Conservation (phyloP, 129 eudicot species). For the Kitagawia praeruptora region DNA sequence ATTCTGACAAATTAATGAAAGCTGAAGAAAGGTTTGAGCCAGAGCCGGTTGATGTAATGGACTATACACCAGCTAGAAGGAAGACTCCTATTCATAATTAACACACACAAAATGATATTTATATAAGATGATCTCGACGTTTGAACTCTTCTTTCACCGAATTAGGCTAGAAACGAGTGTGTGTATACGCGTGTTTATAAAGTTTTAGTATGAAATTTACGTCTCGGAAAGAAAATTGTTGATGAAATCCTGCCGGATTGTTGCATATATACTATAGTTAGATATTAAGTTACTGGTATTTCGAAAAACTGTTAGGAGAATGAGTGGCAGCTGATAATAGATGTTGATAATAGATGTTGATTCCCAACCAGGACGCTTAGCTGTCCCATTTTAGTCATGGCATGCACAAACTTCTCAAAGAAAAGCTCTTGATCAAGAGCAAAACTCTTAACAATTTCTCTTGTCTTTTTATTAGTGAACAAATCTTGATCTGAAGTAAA, state of each 20-base stretch:
- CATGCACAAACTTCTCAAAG: conserved; percentile 8
- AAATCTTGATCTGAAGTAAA: conserved; percentile 61
- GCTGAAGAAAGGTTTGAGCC: neutral
- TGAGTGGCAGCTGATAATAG: neutral
- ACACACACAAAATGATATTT: neutral
- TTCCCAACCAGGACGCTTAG: neutral
- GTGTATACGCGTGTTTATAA: too few species aligned
- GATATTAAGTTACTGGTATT: too few species aligned
- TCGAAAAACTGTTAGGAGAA: neutral
- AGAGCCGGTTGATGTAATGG: neutral
- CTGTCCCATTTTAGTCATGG: conserved; percentile 11
- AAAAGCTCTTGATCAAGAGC: conserved; percentile 18
- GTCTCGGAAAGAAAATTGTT: neutral
- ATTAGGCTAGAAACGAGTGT: too few species aligned
- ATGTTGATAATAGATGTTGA: neutral
- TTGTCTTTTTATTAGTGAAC: conserved; percentile 35
- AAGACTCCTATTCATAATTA: conserved; percentile 5
- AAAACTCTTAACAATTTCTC: conserved; percentile 43
- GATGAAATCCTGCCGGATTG: neutral
- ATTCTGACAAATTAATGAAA: neutral
- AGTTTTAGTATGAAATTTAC: too few species aligned
- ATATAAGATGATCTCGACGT: too few species aligned
- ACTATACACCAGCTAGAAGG: conserved; percentile 5
- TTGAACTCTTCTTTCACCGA: too few species aligned
- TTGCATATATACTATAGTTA: neutral